Evolutionary conservation across 2,329 filamentous ascomycete genomes (phyloP), one percentile per base, ranked within the genome.

Genomic region (Geosmithia flava): DNA sequence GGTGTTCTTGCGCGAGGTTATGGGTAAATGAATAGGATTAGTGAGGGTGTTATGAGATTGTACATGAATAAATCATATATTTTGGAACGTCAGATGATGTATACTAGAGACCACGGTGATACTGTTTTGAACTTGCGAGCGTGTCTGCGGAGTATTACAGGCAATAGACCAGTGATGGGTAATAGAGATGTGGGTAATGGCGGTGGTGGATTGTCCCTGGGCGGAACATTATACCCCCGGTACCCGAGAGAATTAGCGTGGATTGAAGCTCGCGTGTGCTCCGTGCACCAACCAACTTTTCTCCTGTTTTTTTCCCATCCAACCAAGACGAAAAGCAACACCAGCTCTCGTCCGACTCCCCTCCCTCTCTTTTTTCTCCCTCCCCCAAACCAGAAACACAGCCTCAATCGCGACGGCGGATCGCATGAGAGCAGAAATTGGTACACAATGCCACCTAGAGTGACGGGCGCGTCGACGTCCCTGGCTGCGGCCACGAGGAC

Each of bases 371-470:
- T 16, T 11, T 11, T 13, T 37, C 33, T 37, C 10, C 33, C 33
- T 16, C 33, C 13, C 13, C 3, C 23, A 27, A 8, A 4, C 23
- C 23, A 13, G 3, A 11, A 6, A 37, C 5, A 11, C 33, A 16
- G 33, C 33, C 33, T 37, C 33, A 13, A 37, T 37, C 3, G 6
- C 11, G 19, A 16, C 27, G 17, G 39, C 17, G 20, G 23, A 5
- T 27, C 8, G 17, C 45, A 47, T 47, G 46, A 20, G 46, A 19
- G 19, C 15, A 27, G 13, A n/a, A n/a, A 47, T 41, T 7, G 30
- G 30, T n/a, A n/a, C 11, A 29, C 43, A 3, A 65, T 65, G 63
- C 57, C 61, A 50, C 62, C 62, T 45, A 58, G 60, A 58, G 47
- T 65, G 51, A 54, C 56, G 44, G 44, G 44, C 52, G 50, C 52